Percentiles rank a stretch among this genome's conserved stretches.
These are phyloP conservation scores for Suhomyces tanzawaensis DNA, from an alignment of 805 yeast genomes.

Conservation along the genomic window DNA sequence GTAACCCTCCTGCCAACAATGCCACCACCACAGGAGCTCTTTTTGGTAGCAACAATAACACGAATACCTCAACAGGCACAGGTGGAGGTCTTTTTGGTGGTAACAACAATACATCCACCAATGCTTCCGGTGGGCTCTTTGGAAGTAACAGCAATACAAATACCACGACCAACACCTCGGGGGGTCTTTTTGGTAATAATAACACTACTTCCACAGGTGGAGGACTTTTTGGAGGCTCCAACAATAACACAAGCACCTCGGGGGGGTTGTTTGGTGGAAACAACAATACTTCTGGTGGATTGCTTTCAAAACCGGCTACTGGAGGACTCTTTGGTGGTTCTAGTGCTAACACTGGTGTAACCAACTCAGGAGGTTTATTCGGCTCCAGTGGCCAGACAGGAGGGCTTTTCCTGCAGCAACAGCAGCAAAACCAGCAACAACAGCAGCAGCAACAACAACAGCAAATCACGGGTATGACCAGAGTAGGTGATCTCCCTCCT, in stretches of 20 bases:
- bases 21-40: conserved; percentile 6
- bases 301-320: conserved; percentile 9
- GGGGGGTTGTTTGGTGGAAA: conserved; percentile 12
- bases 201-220: conserved; percentile 1
- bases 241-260: conserved; percentile 1
- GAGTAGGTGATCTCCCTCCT: conserved; percentile 73
- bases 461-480: conserved; percentile 67
- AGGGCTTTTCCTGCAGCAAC: conserved; percentile 9
- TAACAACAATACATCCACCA: conserved; percentile 2
- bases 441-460: conserved; percentile 45
- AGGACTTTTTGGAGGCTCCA: conserved; percentile 9
- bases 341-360: conserved; percentile 9
- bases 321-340: conserved; percentile 9
- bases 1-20: not conserved
- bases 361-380: conserved; percentile 9
- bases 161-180: conserved; percentile 3
- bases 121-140: conserved; percentile 10
- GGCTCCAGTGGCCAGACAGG: conserved; percentile 6
- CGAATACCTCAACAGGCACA: conserved; percentile 1
- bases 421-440: conserved; percentile 28
- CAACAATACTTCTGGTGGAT: conserved; percentile 5
- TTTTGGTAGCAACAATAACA: conserved; percentile 9
- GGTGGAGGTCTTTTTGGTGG: conserved; percentile 11
- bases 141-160: conserved; percentile 5
- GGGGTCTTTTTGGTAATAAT: conserved; percentile 12